Percentiles rank a stretch among this genome's conserved stretches.
phyloP scores from a whole-genome alignment of 139 green algal species.

The Chlamydomonas sphaeroides region DNA sequence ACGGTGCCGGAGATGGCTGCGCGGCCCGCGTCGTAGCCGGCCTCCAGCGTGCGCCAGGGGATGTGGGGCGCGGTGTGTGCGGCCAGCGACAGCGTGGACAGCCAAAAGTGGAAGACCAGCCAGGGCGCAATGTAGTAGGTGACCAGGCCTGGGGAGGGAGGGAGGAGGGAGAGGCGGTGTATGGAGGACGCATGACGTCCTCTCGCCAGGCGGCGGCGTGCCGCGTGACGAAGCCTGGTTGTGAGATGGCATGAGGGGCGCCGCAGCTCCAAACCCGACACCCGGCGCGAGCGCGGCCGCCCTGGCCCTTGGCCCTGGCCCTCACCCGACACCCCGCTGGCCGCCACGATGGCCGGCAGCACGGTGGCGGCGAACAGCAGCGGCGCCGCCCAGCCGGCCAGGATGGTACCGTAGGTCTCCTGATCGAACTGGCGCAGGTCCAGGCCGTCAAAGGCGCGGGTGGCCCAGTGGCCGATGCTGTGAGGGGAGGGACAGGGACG shows the following conservation, averaged over 20 bases:
- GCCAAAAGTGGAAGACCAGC: conserved; percentile 69
- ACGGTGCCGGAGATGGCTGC: conserved; percentile 57
- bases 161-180: neutral
- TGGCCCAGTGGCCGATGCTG: conserved; percentile 49
- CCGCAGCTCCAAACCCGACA: neutral
- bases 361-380: conserved; percentile 47
- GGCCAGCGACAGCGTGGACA: conserved; percentile 48
- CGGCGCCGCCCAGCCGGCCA: conserved; percentile 48
- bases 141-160: conserved; percentile 30
- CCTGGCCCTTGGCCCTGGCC: too few relatives aligned
- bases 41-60: conserved; percentile 6
- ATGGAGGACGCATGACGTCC: too few relatives aligned
- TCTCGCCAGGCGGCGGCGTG: too few relatives aligned
- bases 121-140: conserved; percentile 60
- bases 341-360: conserved; percentile 45
- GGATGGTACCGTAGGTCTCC: conserved; percentile 17
- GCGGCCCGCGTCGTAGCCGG: conserved; percentile 47
- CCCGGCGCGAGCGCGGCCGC: too few relatives aligned
- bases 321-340: conserved; percentile 37
- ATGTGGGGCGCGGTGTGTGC: conserved; percentile 64
- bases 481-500: too few relatives aligned
- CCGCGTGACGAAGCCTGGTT: too few relatives aligned
- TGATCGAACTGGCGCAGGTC: conserved; percentile 55
- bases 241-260: neutral
- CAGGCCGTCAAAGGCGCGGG: conserved; percentile 36